phyloP scores from a whole-genome alignment of 495 filamentous ascomycete species.

The Podospora anserina region DNA sequence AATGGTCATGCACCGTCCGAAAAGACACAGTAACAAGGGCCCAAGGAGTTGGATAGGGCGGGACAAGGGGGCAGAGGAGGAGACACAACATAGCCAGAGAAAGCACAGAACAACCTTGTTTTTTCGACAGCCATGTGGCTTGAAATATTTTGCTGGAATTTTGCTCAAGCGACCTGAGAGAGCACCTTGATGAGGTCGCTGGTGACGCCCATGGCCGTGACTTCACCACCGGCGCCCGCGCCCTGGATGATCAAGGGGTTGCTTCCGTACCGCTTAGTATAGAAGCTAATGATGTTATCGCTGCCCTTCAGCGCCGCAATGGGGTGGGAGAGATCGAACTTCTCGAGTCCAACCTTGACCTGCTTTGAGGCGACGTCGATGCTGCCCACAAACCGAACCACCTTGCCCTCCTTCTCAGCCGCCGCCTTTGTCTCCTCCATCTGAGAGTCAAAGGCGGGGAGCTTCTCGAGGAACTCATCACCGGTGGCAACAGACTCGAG shows the following conservation, averaged over 20 bases:
- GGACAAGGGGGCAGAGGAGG: background rate
- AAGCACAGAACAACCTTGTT: background rate
- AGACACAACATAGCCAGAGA: background rate
- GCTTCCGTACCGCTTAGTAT: slow-evolving; percentile 85
- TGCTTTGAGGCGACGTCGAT: slow-evolving; percentile 71
- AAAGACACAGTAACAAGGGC: background rate
- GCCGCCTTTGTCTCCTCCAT: slow-evolving; percentile 78
- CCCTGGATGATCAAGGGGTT: slow-evolving; percentile 93
- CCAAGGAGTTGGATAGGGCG: background rate
- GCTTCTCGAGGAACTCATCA: slow-evolving; percentile 73
- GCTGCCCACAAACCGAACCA: slow-evolving; percentile 92
- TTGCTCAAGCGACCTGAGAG: slow-evolving; percentile 37
- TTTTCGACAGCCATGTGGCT: background rate
- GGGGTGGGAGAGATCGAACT: slow-evolving; percentile 75
- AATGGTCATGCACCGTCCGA: background rate
- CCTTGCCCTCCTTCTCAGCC: slow-evolving; percentile 80
- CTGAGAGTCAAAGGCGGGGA: slow-evolving; percentile 73
- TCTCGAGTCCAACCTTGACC: slow-evolving; percentile 86
- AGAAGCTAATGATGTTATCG: slow-evolving; percentile 98
- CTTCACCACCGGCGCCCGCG: slow-evolving; percentile 88
- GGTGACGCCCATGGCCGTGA: slow-evolving; percentile 94
- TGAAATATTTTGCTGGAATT: slow-evolving; percentile 8
- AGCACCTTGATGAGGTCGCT: slow-evolving; percentile 86
- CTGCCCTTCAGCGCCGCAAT: slow-evolving; percentile 93
- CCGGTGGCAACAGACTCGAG: slow-evolving; percentile 70